Evolutionary conservation across 148 eudicot genomes (phyloP).

Genomic region (Hydrangea macrophylla): DNA sequence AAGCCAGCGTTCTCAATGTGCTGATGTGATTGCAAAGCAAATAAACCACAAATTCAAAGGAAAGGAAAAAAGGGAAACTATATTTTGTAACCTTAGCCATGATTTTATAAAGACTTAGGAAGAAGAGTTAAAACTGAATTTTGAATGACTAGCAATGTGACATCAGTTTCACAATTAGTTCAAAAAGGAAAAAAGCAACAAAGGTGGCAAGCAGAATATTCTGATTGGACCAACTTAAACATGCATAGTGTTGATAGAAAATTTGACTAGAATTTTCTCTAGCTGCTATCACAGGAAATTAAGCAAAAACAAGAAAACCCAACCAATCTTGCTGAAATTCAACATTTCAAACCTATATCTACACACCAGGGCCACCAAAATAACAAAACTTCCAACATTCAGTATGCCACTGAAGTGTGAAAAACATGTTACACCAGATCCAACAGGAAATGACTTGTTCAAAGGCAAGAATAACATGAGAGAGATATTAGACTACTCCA

Average conservation of each 20-base stretch:
- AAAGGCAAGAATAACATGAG: background rate
- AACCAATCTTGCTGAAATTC: background rate
- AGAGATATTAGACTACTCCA: background rate
- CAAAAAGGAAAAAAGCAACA: background rate
- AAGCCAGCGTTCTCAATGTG: too few relatives aligned
- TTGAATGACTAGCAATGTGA: background rate
- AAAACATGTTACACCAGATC: too few relatives aligned
- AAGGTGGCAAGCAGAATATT: background rate
- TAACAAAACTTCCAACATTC: too few relatives aligned
- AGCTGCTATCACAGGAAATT: background rate
- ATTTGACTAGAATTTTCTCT: background rate
- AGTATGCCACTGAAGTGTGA: too few relatives aligned
- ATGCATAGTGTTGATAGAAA: background rate
- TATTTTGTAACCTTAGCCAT: too few relatives aligned
- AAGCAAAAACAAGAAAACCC: background rate
- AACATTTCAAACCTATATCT: constrained; percentile 3
- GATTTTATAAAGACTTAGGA: too few relatives aligned
- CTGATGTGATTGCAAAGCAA: too few relatives aligned
- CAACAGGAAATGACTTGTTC: background rate
- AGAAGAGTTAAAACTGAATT: background rate
- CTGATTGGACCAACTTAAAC: background rate
- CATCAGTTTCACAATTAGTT: background rate
- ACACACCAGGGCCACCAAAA: background rate
- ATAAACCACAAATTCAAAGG: too few relatives aligned
- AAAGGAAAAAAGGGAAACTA: too few relatives aligned